Conservation (phyloP, 208 protist species). For the Paratrypanosoma confusum region DNA sequence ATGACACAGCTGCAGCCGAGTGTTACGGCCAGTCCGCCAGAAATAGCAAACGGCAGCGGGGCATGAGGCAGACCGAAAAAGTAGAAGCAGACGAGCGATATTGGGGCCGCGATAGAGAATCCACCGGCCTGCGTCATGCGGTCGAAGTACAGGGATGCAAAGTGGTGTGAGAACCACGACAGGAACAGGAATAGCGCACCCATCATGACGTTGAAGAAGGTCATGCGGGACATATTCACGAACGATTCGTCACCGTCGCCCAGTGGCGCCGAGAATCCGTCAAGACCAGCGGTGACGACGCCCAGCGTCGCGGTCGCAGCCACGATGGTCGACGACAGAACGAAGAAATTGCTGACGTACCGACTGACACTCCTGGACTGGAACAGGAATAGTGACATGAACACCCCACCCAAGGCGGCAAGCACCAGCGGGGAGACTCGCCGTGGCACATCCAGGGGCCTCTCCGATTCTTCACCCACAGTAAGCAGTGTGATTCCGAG, state of each 20-base stretch:
- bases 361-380: constrained; percentile 14
- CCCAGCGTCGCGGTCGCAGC: constrained; percentile 4
- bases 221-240: background rate
- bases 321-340: constrained; percentile 12
- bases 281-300: constrained; percentile 3
- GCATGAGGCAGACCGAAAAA: constrained; percentile 3
- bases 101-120: constrained; percentile 13
- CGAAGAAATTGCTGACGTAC: constrained; percentile 12
- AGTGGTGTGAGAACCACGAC: constrained; percentile 15
- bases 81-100: constrained; percentile 11
- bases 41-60: constrained; percentile 2
- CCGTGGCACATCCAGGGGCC: no score
- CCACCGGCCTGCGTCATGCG: constrained; percentile 15
- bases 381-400: constrained; percentile 16
- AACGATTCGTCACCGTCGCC: background rate
- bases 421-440: constrained; percentile 5
- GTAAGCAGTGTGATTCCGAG: constrained; percentile 7
- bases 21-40: constrained; percentile 6
- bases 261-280: constrained; percentile 6
- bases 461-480: constrained; percentile 2
- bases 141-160: constrained; percentile 18
- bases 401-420: constrained; percentile 5
- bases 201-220: constrained; percentile 13
- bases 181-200: constrained; percentile 15
- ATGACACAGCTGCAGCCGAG: constrained; percentile 12